phyloP scores from a whole-genome alignment of 1,139 yeast genomes.

The Candida neerlandica region DNA sequence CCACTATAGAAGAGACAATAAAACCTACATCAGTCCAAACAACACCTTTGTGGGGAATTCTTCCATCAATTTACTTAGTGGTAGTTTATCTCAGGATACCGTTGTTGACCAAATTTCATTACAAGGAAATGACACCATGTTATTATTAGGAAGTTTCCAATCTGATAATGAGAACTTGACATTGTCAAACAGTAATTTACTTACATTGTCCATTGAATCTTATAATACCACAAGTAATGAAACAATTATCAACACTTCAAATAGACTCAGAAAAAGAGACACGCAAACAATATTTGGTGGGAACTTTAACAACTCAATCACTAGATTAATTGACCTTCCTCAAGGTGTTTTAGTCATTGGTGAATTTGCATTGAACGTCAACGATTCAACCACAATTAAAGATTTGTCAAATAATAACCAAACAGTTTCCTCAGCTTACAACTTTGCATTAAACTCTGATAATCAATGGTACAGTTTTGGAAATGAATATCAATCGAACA shows the following conservation, averaged over 20 bases:
- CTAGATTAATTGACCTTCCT: constrained; percentile 24
- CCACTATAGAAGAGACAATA: constrained; percentile 29
- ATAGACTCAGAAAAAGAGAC: constrained; percentile 26
- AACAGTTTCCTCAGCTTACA: constrained; percentile 30
- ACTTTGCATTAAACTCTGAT: constrained; percentile 34
- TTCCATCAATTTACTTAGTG: constrained; percentile 65
- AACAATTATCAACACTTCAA: constrained; percentile 19
- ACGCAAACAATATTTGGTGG: constrained; percentile 30
- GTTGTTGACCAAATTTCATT: constrained; percentile 37
- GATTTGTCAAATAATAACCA: constrained; percentile 35
- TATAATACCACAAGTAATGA: constrained; percentile 40
- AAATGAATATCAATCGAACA: constrained; percentile 27
- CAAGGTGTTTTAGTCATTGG: constrained; percentile 35
- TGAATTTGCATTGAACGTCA: constrained; percentile 27
- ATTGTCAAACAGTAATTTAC: constrained; percentile 29
- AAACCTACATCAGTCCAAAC: constrained; percentile 29
- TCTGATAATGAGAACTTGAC: constrained; percentile 36
- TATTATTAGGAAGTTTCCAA: constrained; percentile 52
- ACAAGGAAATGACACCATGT: constrained; percentile 27
- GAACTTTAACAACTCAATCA: constrained; percentile 32
- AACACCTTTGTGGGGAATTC: constrained; percentile 64
- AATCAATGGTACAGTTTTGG: constrained; percentile 44
- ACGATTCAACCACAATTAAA: constrained; percentile 17
- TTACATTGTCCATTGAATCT: constrained; percentile 28
- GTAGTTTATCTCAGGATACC: constrained; percentile 45